These are phyloP conservation scores for Trichoderma endophyticum DNA, from an alignment of 2,329 filamentous ascomycete species.

Conservation along the genomic window DNA sequence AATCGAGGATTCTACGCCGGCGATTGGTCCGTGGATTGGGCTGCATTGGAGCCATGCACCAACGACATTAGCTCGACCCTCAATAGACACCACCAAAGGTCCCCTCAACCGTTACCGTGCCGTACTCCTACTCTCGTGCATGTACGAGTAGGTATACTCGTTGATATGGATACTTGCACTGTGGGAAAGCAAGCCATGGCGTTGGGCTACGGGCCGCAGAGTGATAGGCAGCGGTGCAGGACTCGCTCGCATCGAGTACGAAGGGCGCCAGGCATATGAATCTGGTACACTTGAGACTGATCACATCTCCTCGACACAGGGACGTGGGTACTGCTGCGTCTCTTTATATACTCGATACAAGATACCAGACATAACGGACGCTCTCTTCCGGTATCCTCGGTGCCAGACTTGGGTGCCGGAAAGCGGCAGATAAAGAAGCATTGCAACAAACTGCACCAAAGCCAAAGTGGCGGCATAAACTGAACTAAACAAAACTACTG, in stretches of 20 bases:
- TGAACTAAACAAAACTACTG: neutral
- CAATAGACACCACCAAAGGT: neutral
- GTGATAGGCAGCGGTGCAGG: slow-evolving; percentile 13
- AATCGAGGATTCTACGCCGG: slow-evolving; percentile 1
- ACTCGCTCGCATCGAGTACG: neutral
- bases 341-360: neutral
- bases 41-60: slow-evolving; percentile 14
- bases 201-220: slow-evolving; percentile 12
- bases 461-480: slow-evolving; percentile 1
- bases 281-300: neutral
- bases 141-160: neutral
- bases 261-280: neutral
- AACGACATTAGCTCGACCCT: slow-evolving; percentile 10
- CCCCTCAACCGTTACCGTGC: neutral
- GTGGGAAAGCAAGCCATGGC: neutral
- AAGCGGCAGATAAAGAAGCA: neutral
- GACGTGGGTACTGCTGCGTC: neutral
- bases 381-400: neutral
- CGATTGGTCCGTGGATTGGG: slow-evolving; percentile 8
- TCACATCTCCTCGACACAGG: neutral
- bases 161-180: neutral
- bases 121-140: neutral
- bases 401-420: neutral
- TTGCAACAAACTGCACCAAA: neutral
- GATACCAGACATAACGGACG: neutral